Conservation (phyloP, 2,329 filamentous ascomycete genomes). For the Fusarium haematococcum region DNA sequence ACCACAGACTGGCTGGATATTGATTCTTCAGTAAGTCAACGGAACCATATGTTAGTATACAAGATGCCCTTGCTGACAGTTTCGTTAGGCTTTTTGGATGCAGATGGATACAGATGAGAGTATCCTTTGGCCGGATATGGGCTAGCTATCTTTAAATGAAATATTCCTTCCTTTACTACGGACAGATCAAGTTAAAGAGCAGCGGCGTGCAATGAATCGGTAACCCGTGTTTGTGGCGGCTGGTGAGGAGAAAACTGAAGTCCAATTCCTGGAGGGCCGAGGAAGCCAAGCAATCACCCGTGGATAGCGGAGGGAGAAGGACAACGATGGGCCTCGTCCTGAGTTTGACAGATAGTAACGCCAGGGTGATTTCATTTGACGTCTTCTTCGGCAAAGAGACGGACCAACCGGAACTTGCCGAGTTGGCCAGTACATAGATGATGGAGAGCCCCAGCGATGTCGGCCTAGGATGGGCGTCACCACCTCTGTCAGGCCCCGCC, state of each 20-base stretch:
- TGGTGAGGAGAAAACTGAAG: neutral
- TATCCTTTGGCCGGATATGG: neutral
- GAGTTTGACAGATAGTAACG: neutral
- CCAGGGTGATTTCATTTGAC: neutral
- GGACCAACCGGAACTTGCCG: neutral
- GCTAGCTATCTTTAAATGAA: neutral
- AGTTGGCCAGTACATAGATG: neutral
- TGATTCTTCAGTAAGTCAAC: slow-evolving; percentile 30
- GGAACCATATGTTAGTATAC: neutral
- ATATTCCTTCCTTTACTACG: neutral
- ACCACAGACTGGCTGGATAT: slow-evolving; percentile 36
- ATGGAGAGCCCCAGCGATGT: neutral
- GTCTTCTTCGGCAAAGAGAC: neutral
- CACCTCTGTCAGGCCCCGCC: neutral
- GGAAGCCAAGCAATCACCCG: neutral
- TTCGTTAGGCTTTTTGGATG: neutral
- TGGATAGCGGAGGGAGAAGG: neutral
- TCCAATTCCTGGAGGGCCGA: neutral
- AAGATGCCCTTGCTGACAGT: neutral
- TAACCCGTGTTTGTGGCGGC: neutral
- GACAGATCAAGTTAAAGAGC: neutral
- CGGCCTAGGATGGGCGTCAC: neutral
- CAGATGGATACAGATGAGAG: neutral
- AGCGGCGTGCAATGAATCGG: neutral
- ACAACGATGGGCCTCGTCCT: neutral